Evolutionary conservation across 768 basidiomycete genomes (phyloP).

Genomic region (Lentinula detonsa): DNA sequence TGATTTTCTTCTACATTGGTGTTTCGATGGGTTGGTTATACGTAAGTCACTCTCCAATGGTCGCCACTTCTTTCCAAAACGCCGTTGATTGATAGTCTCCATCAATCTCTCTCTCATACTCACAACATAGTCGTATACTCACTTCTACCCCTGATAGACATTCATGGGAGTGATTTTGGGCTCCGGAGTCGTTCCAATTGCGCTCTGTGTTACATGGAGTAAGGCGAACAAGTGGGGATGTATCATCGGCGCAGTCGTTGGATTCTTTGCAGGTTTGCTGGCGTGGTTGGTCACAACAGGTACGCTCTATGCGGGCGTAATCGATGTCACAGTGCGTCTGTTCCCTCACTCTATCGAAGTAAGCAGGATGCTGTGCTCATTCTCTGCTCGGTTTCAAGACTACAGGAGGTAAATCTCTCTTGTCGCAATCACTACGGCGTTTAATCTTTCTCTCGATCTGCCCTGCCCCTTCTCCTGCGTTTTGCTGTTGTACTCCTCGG

Average conservation of each 20-base stretch:
- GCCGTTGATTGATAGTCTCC: neutral
- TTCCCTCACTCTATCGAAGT: neutral
- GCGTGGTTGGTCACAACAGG: conserved; percentile 86
- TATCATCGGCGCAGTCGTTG: conserved; percentile 63
- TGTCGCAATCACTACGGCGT: neutral
- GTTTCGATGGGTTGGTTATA: conserved; percentile 95
- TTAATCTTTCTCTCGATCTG: neutral
- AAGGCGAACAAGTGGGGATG: conserved; percentile 86
- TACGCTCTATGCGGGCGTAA: conserved; percentile 57
- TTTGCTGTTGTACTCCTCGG: neutral
- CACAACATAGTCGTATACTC: neutral
- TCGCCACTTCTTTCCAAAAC: neutral
- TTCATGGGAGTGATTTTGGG: conserved; percentile 89
- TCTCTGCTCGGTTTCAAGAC: neutral
- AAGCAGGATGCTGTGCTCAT: neutral
- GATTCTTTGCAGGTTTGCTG: conserved; percentile 63
- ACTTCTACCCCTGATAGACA: conserved; percentile 39
- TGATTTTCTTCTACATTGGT: conserved; percentile 87
- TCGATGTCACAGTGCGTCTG: conserved; percentile 59
- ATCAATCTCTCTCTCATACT: neutral
- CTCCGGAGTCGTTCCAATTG: conserved; percentile 82
- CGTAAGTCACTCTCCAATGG: conserved; percentile 32
- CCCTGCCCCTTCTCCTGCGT: neutral
- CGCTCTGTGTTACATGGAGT: conserved; percentile 78
- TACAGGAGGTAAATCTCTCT: neutral